Evolutionary conservation across 306 rosid genomes (phyloP).

Genomic region (Datisca glomerata): DNA sequence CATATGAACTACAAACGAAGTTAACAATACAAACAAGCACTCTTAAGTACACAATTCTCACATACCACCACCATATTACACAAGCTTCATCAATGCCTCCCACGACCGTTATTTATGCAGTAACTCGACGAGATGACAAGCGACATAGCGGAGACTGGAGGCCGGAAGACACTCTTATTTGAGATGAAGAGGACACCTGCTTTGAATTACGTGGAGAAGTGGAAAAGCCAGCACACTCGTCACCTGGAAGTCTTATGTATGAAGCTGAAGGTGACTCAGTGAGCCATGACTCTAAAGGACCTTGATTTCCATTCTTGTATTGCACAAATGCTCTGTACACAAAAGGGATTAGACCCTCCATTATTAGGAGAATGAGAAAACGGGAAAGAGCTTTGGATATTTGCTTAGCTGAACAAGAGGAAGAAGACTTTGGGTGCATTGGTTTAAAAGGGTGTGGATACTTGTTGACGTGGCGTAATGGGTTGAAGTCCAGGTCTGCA

Average conservation of each 20-base stretch:
- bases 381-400: background rate
- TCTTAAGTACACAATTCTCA: background rate
- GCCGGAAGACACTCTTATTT: constrained; percentile 28
- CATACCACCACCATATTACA: background rate
- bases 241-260: constrained; percentile 46
- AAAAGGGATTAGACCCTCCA: constrained; percentile 92
- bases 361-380: constrained; percentile 9
- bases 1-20: no score
- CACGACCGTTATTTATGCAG: background rate
- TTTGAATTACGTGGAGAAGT: no score
- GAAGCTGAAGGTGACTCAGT: constrained; percentile 55
- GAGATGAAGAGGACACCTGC: no score
- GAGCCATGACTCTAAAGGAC: constrained; percentile 46
- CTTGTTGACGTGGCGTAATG: constrained; percentile 45
- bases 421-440: constrained; percentile 10
- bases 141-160: constrained; percentile 55
- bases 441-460: constrained; percentile 17
- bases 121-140: background rate
- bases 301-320: constrained; percentile 45
- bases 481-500: constrained; percentile 49
- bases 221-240: background rate
- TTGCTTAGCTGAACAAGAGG: constrained; percentile 21
- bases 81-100: background rate
- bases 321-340: constrained; percentile 71
- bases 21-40: background rate